Base-by-base conservation (phyloP, 176 grass and related monocot genomes). In the Carex kokanica region DNA sequence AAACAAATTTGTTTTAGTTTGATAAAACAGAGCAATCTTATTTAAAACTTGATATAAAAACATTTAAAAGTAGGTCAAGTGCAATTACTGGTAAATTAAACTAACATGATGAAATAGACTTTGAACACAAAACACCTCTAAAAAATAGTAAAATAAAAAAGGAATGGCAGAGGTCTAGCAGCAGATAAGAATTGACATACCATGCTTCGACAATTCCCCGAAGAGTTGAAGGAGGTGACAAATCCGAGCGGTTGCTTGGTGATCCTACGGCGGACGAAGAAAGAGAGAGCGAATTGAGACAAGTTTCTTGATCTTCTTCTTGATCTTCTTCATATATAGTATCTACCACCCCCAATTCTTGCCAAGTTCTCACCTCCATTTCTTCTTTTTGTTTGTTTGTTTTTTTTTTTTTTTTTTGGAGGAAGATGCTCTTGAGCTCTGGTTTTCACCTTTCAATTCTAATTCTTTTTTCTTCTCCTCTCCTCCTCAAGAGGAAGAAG, bases 251-350 rank as follows among this genome's bases (percentile, higher is more conserved):
- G 59, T 64, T 49, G 24, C 20, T 82, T 16, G 59, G 80, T 6
- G 80, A 81, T 21, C 86, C 83, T 38, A 80, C 57, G 27, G 78
- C 81, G 3, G 88, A 88, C 3, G 89, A 84, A 20, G 78, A 82
- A 56, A 64, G 54, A 18, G 89, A 94, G 23, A 79, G 79, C 29
- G 93, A 95, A 63, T 92, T 88, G 86, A 90, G 89, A 85, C 84
- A 59, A 32, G 92, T 88, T 29, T 90, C 89, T 0, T 86, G 84
- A 0, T 91, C 91, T 59, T 94, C 92, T 34, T 93, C 94, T 83
- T 88, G 88, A 69, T 97, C 89, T 56, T 91, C 91, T 90, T 99
- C 96, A 83, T 93, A 95, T 85, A 99, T 99, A 71, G 96, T 99
- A 83, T 92, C 91, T 25, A 99, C 96, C 80, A 99, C 89, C 47